Base-by-base conservation (phyloP, 345 rosid species). In the Microcos paniculata region DNA sequence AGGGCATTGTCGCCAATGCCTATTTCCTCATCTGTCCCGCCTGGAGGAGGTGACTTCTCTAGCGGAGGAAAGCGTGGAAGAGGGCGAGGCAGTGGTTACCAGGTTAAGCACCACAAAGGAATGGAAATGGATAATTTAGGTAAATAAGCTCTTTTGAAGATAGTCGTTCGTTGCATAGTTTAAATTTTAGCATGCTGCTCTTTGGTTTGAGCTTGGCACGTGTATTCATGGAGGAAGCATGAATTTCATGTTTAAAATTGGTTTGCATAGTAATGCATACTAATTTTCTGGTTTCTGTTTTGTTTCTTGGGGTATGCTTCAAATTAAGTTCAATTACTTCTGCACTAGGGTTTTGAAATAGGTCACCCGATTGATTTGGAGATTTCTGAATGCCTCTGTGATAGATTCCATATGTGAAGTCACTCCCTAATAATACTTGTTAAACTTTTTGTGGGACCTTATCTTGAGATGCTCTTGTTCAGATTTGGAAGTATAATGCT, bases 1-100 rank as follows among this genome's bases (percentile, higher is more conserved):
- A 69, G 83, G 82, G 77, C 92, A 72, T 78, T 84, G 78, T 88
- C 90, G 8, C 91, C 91, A 1, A 80, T 82, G 80, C 90, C 90
- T 2, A 77, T 89, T 53, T 90, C 93, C 21, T 80, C 90, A 26
- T 82, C 92, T 0, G 83, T 76, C 43, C 85, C 85, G 0, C 79
- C 84, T 8, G 79, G 70, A 4, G 84, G 87, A 13, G 83, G 84
- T 26, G 85, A 88, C 12, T 76, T 73, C 70, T 82, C 89, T 40
- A 78, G 85, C 51, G 79, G 82, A 5, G 88, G 85, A 58, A 90
- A 84, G 76, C 84, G 82, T 14, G 85, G 86, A 58, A 88, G 83
- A 82, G 89, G 84, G 6, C 79, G 82, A 77, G 79, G 80, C 3
- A 77, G 88, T 79, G 82, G 89, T 53, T 80, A 75, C 23, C 85